Conservation (phyloP, 208 protist genomes). For the Acanthamoeba triangularis region DNA sequence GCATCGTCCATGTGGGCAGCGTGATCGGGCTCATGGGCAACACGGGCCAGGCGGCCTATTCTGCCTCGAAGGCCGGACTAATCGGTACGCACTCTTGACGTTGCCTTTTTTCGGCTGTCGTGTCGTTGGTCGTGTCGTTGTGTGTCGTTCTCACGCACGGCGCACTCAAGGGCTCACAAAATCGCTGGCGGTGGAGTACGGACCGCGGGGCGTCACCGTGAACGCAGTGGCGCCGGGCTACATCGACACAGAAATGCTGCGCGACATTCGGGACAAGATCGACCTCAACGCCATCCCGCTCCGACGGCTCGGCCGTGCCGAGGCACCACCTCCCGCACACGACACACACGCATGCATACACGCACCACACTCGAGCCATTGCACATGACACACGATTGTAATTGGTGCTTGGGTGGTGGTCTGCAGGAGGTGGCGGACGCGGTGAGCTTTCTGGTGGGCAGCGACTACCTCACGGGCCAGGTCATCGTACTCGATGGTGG, state of each 20-base stretch:
- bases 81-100: neutral
- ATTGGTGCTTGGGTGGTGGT: no score
- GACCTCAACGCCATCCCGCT: slow-evolving; percentile 58
- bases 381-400: neutral
- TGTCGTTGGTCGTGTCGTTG: neutral
- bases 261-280: neutral
- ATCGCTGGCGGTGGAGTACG: slow-evolving; percentile 51
- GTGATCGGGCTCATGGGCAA: slow-evolving; percentile 66
- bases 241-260: slow-evolving; percentile 63
- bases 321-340: neutral
- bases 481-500: slow-evolving; percentile 62
- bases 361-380: neutral
- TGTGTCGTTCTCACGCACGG: neutral
- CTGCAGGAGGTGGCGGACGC: slow-evolving; percentile 51
- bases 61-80: slow-evolving; percentile 3
- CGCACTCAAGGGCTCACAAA: slow-evolving; percentile 11
- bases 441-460: slow-evolving; percentile 30
- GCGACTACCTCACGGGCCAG: slow-evolving; percentile 60
- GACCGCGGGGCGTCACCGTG: slow-evolving; percentile 62
- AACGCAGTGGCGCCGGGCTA: slow-evolving; percentile 64
- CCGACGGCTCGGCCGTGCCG: neutral
- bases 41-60: slow-evolving; percentile 40
- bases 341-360: no score
- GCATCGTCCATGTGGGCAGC: slow-evolving; percentile 55
- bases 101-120: neutral